These are phyloP conservation scores for Aspergillus flavus DNA, from an alignment of 2,329 filamentous ascomycete species.

Conservation along the genomic window DNA sequence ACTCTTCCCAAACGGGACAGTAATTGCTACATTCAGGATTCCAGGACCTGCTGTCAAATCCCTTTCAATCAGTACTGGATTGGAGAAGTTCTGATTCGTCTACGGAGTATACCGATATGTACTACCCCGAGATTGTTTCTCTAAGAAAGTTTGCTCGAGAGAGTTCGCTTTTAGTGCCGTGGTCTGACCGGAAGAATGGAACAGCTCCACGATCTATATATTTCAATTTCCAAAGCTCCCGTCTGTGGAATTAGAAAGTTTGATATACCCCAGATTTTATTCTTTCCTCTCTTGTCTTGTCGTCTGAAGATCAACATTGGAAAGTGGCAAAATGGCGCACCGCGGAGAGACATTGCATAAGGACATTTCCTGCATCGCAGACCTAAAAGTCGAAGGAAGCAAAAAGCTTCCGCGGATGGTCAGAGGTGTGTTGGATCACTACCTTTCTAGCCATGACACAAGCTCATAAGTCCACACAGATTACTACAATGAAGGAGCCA, in stretches of 20 bases:
- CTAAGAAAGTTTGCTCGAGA: too few relatives aligned
- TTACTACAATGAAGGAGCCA: conserved; percentile 62
- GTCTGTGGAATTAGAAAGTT: not conserved
- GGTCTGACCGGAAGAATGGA: not conserved
- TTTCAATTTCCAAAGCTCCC: not conserved
- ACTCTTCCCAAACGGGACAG: not conserved
- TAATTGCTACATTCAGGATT: not conserved
- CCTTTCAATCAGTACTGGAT: not conserved
- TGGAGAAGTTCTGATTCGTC: not conserved
- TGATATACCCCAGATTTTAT: not conserved
- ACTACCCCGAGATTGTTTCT: too few relatives aligned
- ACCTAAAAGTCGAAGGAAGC: conserved; percentile 45
- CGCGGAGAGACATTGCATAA: conserved; percentile 33
- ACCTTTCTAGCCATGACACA: not conserved
- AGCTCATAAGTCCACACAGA: conserved; percentile 36
- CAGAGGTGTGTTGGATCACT: conserved; percentile 29
- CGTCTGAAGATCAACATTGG: not conserved
- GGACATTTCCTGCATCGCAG: conserved; percentile 37
- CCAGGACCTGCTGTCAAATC: not conserved
- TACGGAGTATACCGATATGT: too few relatives aligned
- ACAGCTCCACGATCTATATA: not conserved
- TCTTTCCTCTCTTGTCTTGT: too few relatives aligned
- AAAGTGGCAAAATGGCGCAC: conserved; percentile 31
- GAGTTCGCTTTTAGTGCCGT: not conserved
- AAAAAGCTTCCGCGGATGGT: conserved; percentile 45